phyloP scores from a whole-genome alignment of 768 basidiomycete genomes.

The Chalciporus chontae region DNA sequence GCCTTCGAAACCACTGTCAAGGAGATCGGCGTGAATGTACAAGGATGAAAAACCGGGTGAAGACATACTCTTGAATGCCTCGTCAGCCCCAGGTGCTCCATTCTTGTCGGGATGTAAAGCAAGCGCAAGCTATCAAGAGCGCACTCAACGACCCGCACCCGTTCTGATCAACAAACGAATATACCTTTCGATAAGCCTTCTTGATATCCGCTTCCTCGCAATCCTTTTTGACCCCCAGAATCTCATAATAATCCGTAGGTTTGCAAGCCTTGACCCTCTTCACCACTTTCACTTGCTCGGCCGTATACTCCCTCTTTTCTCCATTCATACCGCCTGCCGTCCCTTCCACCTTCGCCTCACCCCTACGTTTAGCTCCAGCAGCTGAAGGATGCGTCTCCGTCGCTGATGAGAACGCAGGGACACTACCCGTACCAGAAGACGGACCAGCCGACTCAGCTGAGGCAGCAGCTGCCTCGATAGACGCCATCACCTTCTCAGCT shows the following conservation, averaged over 20 bases:
- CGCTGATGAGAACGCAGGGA: conserved; percentile 43
- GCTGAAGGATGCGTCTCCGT: conserved; percentile 73
- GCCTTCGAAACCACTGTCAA: conserved; percentile 91
- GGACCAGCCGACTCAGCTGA: conserved; percentile 37
- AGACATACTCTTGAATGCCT: conserved; percentile 91
- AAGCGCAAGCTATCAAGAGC: conserved; percentile 64
- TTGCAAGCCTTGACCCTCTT: conserved; percentile 84
- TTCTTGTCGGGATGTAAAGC: conserved; percentile 92
- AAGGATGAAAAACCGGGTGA: not conserved
- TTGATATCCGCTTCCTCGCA: conserved; percentile 86
- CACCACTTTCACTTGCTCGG: conserved; percentile 79
- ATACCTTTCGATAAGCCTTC: conserved; percentile 94
- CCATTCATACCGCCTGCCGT: conserved; percentile 62
- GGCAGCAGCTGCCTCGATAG: conserved; percentile 56
- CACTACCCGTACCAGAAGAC: conserved; percentile 32
- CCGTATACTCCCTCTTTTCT: conserved; percentile 82
- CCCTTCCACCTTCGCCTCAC: conserved; percentile 38
- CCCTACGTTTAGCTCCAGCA: conserved; percentile 66
- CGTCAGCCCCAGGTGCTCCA: conserved; percentile 96
- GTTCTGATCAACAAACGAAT: conserved; percentile 20
- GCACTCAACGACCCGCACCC: conserved; percentile 6
- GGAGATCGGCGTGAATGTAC: conserved; percentile 4
- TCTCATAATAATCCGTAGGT: conserved; percentile 90
- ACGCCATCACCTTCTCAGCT: conserved; percentile 61
- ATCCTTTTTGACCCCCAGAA: conserved; percentile 71